Evolutionary conservation across 495 filamentous ascomycete genomes (phyloP), one percentile per base, ranked within the genome.

Genomic region (Penicillium coprophilum): DNA sequence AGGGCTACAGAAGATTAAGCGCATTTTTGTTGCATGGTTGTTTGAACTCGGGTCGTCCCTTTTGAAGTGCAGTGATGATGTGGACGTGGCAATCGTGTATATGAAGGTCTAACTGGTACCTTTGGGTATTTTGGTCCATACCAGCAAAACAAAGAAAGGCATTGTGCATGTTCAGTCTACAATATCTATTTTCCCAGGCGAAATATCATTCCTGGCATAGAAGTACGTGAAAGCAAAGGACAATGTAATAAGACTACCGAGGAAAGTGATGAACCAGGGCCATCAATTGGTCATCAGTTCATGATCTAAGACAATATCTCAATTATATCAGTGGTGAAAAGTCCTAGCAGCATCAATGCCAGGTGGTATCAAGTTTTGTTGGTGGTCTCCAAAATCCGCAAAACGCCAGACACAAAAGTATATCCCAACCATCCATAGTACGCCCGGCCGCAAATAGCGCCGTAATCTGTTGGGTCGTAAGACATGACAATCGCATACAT

Each of bases 1-100:
- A 72, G 66, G 67, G 73, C 69, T 44, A 61, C 65, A 50, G 64
- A 49, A 34, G 71, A 78, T 54, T 74, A 34, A 63, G 24, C 17
- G 28, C 24, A 13, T 45, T 13, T 13, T 55, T 5, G 7, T 20
- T 28, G 10, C 12, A 31, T 32, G 30, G 28, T n/a, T 19, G 7
- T 2, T 31, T 19, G 20, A 27, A 24, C 4, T 32, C 3, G 0
- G 28, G 46, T n/a, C 11, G 24, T 34, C 9, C 12, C 19, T 30
- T n/a, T 11, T n/a, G 31, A n/a, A 12, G 23, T 47, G 11, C 27
- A 20, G 6, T 4, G 7, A 47, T 17, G 1, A 2, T 19, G 1
- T 31, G n/a, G 17, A 24, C 7, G 41, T 21, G 23, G 23, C 41
- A 7, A 24, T 20, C 30, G 45, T 47, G 13, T 47, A 47, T 28